Percentiles rank a stretch among this genome's conserved stretches.
These are phyloP conservation scores for Russula dissimulans DNA, from an alignment of 768 basidiomycete genomes.

Conservation along the genomic window DNA sequence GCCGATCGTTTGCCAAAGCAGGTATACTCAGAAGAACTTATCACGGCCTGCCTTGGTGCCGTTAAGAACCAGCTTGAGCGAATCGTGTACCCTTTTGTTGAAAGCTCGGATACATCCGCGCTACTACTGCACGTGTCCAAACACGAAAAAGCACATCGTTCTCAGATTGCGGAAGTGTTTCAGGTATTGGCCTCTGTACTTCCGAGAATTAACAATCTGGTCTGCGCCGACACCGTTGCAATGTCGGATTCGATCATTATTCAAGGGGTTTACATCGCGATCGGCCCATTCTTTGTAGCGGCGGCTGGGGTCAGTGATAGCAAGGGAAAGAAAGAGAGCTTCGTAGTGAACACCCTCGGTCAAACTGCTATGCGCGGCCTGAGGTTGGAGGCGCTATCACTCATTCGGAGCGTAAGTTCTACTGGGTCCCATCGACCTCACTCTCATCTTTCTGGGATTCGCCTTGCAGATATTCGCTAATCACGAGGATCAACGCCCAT, in stretches of 20 bases:
- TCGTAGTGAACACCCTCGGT: conserved; percentile 58
- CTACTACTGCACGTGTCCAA: conserved; percentile 46
- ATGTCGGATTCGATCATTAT: conserved; percentile 93
- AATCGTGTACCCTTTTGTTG: conserved; percentile 80
- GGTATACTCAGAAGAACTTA: conserved; percentile 93
- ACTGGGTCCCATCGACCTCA: background rate
- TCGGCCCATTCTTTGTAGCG: conserved; percentile 90
- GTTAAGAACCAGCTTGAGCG: conserved; percentile 75
- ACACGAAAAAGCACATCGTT: conserved; percentile 30
- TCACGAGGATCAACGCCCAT: conserved; percentile 82
- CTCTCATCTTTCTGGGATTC: conserved; percentile 6
- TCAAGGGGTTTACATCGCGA: conserved; percentile 84
- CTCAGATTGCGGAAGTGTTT: conserved; percentile 57
- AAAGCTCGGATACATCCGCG: conserved; percentile 46
- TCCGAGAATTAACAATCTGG: conserved; percentile 64
- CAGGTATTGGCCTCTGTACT: conserved; percentile 63
- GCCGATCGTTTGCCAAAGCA: conserved; percentile 80
- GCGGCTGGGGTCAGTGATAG: conserved; percentile 50
- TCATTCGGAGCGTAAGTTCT: conserved; percentile 71
- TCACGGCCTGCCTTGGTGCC: conserved; percentile 63
- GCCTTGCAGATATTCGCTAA: conserved; percentile 73
- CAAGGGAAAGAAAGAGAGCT: conserved; percentile 48
- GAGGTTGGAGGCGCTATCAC: conserved; percentile 68
- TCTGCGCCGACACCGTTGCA: conserved; percentile 60
- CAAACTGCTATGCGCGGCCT: conserved; percentile 75